Conservation (phyloP, 768 basidiomycete genomes). For the Tricholoma saponaceum region DNA sequence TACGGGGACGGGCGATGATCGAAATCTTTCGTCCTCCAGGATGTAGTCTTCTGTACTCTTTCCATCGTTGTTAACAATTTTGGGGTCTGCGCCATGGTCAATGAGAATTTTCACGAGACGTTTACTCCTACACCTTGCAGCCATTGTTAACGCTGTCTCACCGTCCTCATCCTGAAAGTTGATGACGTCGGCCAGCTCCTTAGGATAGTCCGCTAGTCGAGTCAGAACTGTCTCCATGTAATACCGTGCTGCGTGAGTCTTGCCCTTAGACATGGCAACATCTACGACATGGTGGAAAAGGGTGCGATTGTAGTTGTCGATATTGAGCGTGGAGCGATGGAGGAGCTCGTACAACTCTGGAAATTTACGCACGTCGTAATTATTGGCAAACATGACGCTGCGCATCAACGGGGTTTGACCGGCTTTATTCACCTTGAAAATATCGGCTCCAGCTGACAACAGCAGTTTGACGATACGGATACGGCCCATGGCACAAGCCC, state of each 20-base stretch:
- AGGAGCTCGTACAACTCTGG: slow-evolving; percentile 95
- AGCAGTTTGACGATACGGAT: slow-evolving; percentile 93
- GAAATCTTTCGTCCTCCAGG: slow-evolving; percentile 95
- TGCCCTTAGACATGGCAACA: slow-evolving; percentile 95
- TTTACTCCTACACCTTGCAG: slow-evolving; percentile 92
- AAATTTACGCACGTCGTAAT: slow-evolving; percentile 98
- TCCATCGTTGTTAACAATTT: slow-evolving; percentile 89
- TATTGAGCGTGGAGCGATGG: slow-evolving; percentile 97
- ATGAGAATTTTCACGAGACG: slow-evolving; percentile 93
- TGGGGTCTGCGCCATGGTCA: slow-evolving; percentile 95
- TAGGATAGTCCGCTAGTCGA: slow-evolving; percentile 88
- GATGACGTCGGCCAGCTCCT: slow-evolving; percentile 95
- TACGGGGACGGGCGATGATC: slow-evolving; percentile 81
- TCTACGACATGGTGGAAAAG: slow-evolving; percentile 98
- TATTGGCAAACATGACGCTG: slow-evolving; percentile 99
- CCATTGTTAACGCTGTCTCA: slow-evolving; percentile 95
- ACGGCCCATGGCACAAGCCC: slow-evolving; percentile 99
- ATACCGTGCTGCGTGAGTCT: slow-evolving; percentile 95
- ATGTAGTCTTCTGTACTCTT: slow-evolving; percentile 99
- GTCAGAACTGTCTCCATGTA: slow-evolving; percentile 96
- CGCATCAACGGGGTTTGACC: slow-evolving; percentile 99
- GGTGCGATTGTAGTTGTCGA: slow-evolving; percentile 96
- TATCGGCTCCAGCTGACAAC: slow-evolving; percentile 90
- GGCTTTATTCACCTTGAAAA: slow-evolving; percentile 93
- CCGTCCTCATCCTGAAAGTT: slow-evolving; percentile 99